Evolutionary conservation across 371 early-diverging fungal species (phyloP), one percentile per base, ranked within the genome.

Genomic region (Apophysomyces variabilis): DNA sequence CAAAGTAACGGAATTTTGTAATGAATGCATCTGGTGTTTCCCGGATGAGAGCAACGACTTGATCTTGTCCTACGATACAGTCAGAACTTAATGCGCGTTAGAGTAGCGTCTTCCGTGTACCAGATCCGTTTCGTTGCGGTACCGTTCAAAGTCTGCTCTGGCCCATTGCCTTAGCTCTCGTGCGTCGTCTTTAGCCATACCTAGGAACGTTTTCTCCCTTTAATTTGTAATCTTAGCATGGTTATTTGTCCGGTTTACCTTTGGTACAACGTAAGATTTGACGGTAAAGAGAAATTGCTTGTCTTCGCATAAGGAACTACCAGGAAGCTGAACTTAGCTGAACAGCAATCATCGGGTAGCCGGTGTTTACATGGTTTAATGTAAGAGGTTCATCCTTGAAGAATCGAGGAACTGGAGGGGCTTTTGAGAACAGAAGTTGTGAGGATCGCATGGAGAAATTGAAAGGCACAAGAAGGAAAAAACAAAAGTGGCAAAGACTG

Each of bases 131-230:
- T 86, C 89, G 26, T 75, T 64, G 11, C 86, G 80, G 58, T 84
- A 84, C 16, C 83, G 85, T 67, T 89, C 89, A 73, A 89, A 87
- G 58, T 89, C 89, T 4, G 83, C 68, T 57, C 87, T 79, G 11
- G 86, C 87, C 82, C 84, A 89, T 13, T 76, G 73, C 16, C 84
- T 74, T 7, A 89, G 66, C 64, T 86, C 86, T 61, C 78, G 66
- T 3, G 84, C 84, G 36, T 85, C 82, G 0, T 61, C 36, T 16
- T 87, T 83, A 57, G 82, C 78, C 64, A 87, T 72, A 43, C 83
- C 81, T 61, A 39, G 6, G 9, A 50, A 57, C 9, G 7, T 61
- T 45, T 3, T 8, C 26, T 45, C 5, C 5, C 26, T 11, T 43
- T 58, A 21, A 3, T 18, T 8, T 57, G 32, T 45, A 12, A 47